These are phyloP conservation scores for Xylaria sp. DNA, from an alignment of 2,329 filamentous ascomycete genomes.

Conservation along the genomic window DNA sequence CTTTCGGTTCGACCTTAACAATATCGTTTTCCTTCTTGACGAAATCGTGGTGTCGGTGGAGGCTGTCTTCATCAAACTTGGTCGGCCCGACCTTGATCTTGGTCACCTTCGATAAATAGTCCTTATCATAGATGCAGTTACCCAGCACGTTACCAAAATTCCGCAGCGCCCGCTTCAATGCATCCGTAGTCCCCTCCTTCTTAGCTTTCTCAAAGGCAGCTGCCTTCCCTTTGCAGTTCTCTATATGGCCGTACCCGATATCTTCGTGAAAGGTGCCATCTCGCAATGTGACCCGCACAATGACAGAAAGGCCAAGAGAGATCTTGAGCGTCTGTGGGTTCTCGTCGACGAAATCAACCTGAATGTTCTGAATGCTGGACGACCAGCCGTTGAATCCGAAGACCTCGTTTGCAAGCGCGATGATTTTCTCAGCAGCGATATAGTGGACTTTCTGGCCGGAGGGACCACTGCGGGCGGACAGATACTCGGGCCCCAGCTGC, in stretches of 20 bases:
- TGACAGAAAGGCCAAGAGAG: slow-evolving; percentile 84
- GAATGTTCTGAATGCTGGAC: slow-evolving; percentile 90
- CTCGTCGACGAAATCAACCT: slow-evolving; percentile 95
- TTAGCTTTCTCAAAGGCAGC: slow-evolving; percentile 98
- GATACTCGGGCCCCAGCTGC: slow-evolving; percentile 93
- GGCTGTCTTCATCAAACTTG: slow-evolving; percentile 77
- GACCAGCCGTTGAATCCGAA: slow-evolving; percentile 68
- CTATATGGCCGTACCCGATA: slow-evolving; percentile 93
- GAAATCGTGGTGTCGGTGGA: slow-evolving; percentile 83
- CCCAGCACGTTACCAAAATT: slow-evolving; percentile 96
- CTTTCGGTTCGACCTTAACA: slow-evolving; percentile 34
- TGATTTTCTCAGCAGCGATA: slow-evolving; percentile 94
- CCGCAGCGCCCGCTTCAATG: slow-evolving; percentile 83
- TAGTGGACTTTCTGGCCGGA: slow-evolving; percentile 90
- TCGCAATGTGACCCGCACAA: slow-evolving; percentile 85
- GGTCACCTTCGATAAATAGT: slow-evolving; percentile 87
- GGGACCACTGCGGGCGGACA: slow-evolving; percentile 83
- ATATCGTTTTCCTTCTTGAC: slow-evolving; percentile 60
- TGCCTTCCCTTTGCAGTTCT: slow-evolving; percentile 94
- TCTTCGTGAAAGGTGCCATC: slow-evolving; percentile 99
- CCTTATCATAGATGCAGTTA: slow-evolving; percentile 98
- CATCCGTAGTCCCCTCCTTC: slow-evolving; percentile 96
- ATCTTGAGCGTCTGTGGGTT: slow-evolving; percentile 77
- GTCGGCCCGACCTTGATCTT: slow-evolving; percentile 82
- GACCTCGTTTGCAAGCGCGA: slow-evolving; percentile 61